Conservation (phyloP, 495 filamentous ascomycete species). For the Trichoderma asperelloides region DNA sequence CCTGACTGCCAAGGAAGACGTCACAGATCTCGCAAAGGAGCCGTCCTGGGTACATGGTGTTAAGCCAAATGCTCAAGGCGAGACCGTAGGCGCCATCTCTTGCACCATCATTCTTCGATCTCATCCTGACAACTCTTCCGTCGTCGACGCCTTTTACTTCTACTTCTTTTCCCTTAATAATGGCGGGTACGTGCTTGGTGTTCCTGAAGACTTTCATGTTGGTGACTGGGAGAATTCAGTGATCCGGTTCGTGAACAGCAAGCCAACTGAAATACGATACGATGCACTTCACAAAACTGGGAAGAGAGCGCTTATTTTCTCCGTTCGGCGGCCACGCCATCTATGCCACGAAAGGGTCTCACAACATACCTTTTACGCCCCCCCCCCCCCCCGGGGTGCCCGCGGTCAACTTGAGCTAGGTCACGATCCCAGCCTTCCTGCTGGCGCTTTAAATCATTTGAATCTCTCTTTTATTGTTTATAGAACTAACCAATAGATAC, state of each 20-base stretch:
- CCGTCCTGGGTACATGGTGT: not conserved
- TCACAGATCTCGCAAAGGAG: not conserved
- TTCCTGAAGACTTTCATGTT: not conserved
- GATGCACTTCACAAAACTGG: not conserved
- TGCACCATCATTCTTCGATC: not conserved
- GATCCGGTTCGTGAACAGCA: not conserved
- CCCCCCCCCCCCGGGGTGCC: not conserved
- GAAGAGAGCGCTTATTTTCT: not conserved
- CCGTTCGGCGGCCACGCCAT: not conserved
- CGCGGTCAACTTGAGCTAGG: not conserved
- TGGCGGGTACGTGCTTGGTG: not conserved
- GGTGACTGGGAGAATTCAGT: not conserved
- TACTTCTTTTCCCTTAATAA: not conserved
- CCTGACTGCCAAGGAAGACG: not conserved
- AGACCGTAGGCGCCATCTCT: constrained; percentile 1
- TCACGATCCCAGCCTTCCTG: not conserved
- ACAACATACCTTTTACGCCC: not conserved
- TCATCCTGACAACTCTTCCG: not conserved
- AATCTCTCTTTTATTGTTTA: not conserved
- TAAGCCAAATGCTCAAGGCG: not conserved
- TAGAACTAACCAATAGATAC: no score
- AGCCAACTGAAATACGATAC: not conserved
- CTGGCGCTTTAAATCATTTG: not conserved
- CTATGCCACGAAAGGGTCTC: not conserved
- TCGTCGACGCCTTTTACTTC: not conserved